Base-by-base conservation (phyloP, 2,329 filamentous ascomycete genomes). In the Aspergillus japonicus region DNA sequence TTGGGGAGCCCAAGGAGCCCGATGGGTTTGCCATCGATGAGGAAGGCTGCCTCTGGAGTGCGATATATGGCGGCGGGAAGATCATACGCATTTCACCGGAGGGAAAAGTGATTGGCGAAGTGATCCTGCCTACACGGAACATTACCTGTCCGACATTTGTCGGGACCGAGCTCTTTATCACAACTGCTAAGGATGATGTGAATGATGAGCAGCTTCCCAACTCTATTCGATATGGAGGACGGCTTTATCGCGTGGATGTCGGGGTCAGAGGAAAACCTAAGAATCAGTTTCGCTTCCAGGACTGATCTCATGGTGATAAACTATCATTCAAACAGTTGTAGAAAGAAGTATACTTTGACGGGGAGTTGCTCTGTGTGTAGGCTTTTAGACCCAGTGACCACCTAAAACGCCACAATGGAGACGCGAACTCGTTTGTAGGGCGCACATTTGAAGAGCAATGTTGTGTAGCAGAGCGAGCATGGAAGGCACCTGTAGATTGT, bases 31-130 rank as follows among this genome's bases (percentile, higher is more conserved):
- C 89, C 63, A 85, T 96, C 69, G 93, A 97, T 71, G 84, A 83
- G 48, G 86, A 96, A 57, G 92, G 92, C n/a, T 89, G 89, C 78
- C 82, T 96, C 69, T 97, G 94, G 93, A 88, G 90, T 62, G 90
- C 91, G 7, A 82, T 95, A n/a, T 95, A 91, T 71, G 92, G 92
- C 56, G 90, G 89, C 63, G 81, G 85, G 60, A 85, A 86, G 61
- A 90, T 96, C 24, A 78, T 96, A 65, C 86, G 89, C 73, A 88
- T 96, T 69, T 86, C 84, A 51, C 85, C 87, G 4, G 75, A 83
- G 54, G 92, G 91, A 2, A 79, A 87, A 68, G 77, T 96, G 31
- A 81, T 93, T 5, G 92, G 90, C 6, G 85, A 92, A 77, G 82
- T 97, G 64, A 82, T 80, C 57, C 79, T 96, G 64, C 92, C 92